Evolutionary conservation across 2,329 filamentous ascomycete species (phyloP).

Genomic region (Hypoxylon sp.): DNA sequence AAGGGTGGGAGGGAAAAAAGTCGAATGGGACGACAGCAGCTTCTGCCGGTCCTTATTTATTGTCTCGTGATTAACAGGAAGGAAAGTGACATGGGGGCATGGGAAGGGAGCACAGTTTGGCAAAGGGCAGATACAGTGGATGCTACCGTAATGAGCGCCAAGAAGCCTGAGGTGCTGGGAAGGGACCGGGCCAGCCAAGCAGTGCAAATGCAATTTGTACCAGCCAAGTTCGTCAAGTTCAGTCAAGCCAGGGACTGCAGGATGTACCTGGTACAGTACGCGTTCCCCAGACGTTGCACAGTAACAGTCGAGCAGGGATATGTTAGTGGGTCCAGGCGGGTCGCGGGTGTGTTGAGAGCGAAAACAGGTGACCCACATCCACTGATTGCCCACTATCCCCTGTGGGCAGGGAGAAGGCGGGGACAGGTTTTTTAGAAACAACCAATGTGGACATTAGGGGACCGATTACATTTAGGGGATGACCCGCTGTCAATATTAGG

Average conservation of each 20-base stretch:
- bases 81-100: conserved; percentile 35
- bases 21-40: conserved; percentile 44
- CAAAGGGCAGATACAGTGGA: conserved; percentile 25
- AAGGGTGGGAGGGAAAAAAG: conserved; percentile 44
- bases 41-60: conserved; percentile 52
- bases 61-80: conserved; percentile 50
- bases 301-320: conserved; percentile 34
- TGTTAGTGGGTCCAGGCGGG: conserved; percentile 35
- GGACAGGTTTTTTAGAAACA: conserved; percentile 3
- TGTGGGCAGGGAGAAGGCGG: conserved; percentile 26
- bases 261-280: conserved; percentile 36
- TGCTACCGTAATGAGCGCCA: conserved; percentile 6
- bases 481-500: conserved; percentile 13
- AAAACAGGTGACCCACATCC: conserved; percentile 40
- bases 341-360: conserved; percentile 41
- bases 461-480: neutral
- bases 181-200: neutral
- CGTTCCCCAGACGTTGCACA: conserved; percentile 15
- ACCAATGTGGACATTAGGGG: conserved; percentile 23
- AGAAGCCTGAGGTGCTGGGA: neutral
- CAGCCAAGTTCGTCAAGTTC: conserved; percentile 1
- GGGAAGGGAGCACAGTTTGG: conserved; percentile 38
- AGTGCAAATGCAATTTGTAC: neutral
- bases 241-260: conserved; percentile 26
- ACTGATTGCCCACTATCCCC: conserved; percentile 18